These are phyloP conservation scores for Neonectria neomacrospora DNA, from an alignment of 2,329 filamentous ascomycete species.

Conservation along the genomic window DNA sequence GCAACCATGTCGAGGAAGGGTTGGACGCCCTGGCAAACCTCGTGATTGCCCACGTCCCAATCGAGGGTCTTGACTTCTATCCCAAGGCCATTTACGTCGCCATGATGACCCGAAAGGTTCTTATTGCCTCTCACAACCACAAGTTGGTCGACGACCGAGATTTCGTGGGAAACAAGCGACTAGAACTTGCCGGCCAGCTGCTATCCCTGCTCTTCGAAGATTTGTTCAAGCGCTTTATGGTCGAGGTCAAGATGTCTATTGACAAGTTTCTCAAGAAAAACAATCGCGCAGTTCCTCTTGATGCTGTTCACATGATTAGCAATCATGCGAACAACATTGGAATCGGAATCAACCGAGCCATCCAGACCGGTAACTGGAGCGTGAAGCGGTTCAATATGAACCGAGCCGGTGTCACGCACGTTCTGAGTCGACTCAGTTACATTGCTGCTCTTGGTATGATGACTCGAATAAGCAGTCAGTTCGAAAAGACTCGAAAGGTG, in stretches of 20 bases:
- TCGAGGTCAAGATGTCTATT: conserved; percentile 89
- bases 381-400: conserved; percentile 99
- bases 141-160: conserved; percentile 95
- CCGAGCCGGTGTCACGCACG: conserved; percentile 93
- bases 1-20: conserved; percentile 90
- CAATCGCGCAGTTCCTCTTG: conserved; percentile 87
- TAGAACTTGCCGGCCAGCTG: conserved; percentile 94
- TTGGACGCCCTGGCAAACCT: conserved; percentile 92
- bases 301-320: conserved; percentile 85
- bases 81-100: conserved; percentile 98
- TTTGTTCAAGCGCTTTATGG: conserved; percentile 94
- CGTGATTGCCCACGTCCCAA: conserved; percentile 93
- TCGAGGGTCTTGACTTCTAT: conserved; percentile 90
- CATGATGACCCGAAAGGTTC: conserved; percentile 94
- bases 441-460: conserved; percentile 99
- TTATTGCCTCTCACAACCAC: conserved; percentile 92
- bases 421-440: conserved; percentile 94
- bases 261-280: conserved; percentile 97
- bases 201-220: conserved; percentile 95
- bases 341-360: conserved; percentile 92
- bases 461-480: conserved; percentile 98
- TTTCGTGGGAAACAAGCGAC: conserved; percentile 96
- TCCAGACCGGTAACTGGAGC: conserved; percentile 97
- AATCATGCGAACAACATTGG: conserved; percentile 90
- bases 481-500: conserved; percentile 98